These are phyloP conservation scores for Podaxis sp. DNA, from an alignment of 768 basidiomycete species.

Conservation along the genomic window DNA sequence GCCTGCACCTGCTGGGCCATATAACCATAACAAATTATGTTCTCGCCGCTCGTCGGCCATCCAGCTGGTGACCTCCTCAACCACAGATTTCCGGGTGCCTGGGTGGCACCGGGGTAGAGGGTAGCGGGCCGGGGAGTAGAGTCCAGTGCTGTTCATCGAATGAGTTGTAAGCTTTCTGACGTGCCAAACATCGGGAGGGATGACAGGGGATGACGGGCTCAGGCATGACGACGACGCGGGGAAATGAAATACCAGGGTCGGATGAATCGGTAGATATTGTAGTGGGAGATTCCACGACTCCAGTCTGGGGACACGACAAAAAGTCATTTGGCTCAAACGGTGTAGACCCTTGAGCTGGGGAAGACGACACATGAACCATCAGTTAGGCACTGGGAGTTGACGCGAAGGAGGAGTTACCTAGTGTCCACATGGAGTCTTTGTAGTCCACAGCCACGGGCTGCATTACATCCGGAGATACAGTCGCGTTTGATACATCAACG, in stretches of 20 bases:
- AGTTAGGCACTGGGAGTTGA: constrained; percentile 4
- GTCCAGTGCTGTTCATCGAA: too few relatives aligned
- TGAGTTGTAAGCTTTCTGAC: too few relatives aligned
- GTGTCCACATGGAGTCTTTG: constrained; percentile 15
- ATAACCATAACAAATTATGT: constrained; percentile 20
- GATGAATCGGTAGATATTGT: too few relatives aligned
- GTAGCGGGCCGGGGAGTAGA: neutral
- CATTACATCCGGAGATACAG: constrained; percentile 22
- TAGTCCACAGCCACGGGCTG: constrained; percentile 25
- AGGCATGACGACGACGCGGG: too few relatives aligned
- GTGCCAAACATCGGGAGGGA: too few relatives aligned
- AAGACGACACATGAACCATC: constrained; percentile 22
- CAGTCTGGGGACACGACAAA: too few relatives aligned
- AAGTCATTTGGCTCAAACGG: too few relatives aligned
- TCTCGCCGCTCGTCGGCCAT: neutral
- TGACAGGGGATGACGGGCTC: too few relatives aligned
- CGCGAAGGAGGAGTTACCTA: constrained; percentile 19
- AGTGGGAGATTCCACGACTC: too few relatives aligned
- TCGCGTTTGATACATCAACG: constrained; percentile 24
- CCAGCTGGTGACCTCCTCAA: neutral
- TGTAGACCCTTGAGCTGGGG: constrained; percentile 13
- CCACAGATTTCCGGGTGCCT: neutral
- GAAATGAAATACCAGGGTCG: too few relatives aligned
- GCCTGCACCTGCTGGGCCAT: constrained; percentile 26
- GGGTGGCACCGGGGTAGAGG: neutral